Conservation (phyloP, 331 rosid species). For the Spiraea crenata region DNA sequence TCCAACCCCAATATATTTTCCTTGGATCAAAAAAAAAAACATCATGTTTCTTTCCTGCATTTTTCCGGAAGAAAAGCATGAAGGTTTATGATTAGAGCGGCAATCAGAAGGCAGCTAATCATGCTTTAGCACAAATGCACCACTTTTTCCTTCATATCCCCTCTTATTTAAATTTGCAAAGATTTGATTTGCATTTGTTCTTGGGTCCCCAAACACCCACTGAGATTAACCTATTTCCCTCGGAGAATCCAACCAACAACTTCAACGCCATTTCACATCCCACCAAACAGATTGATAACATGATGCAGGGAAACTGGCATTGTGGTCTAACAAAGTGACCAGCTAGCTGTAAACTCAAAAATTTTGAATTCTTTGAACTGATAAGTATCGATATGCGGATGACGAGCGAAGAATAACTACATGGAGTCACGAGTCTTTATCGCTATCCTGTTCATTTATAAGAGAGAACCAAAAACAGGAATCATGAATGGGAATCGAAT, state of each 20-base stretch:
- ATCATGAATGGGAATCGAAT: no score
- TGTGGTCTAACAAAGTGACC: neutral
- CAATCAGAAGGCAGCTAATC: constrained; percentile 16
- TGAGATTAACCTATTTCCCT: constrained; percentile 14
- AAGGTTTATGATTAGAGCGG: neutral
- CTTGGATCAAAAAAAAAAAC: no score
- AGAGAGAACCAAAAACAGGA: no score
- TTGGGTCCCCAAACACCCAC: constrained; percentile 4
- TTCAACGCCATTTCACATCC: constrained; percentile 7
- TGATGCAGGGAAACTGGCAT: no score
- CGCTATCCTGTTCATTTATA: no score
- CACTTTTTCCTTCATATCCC: constrained; percentile 5
- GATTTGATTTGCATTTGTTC: constrained; percentile 5
- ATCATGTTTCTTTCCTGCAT: neutral
- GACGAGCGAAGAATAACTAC: no score
- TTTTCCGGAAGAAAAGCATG: constrained; percentile 19
- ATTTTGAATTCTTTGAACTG: neutral
- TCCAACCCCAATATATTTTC: no score
- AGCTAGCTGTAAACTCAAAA: neutral
- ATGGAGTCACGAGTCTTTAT: no score
- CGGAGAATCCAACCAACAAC: neutral
- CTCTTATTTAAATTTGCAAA: neutral
- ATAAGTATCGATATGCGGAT: no score
- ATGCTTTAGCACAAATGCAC: constrained; percentile 1
- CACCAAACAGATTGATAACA: constrained; percentile 10